These are phyloP conservation scores for Quaeritorhiza haematococci DNA, from an alignment of 371 early-diverging fungal species.

Conservation along the genomic window DNA sequence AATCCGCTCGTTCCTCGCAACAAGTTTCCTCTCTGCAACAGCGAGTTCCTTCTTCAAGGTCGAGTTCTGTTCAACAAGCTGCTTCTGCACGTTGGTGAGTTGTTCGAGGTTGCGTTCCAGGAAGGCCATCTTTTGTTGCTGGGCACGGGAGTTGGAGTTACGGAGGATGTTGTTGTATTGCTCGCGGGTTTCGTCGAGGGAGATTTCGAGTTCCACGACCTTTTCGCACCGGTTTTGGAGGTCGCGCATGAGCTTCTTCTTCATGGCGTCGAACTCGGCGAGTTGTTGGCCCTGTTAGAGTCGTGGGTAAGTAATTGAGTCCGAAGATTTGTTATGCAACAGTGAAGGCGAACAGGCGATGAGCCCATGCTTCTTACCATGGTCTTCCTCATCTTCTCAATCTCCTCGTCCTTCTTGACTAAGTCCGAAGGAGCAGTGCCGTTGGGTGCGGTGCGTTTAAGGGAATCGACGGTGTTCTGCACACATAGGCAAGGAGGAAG, in stretches of 20 bases:
- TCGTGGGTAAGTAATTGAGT: constrained; percentile 21
- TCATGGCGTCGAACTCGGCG: constrained; percentile 91
- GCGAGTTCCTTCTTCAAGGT: constrained; percentile 87
- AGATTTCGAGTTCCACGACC: constrained; percentile 87
- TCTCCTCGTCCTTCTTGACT: too few species aligned
- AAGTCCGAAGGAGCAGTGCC: too few species aligned
- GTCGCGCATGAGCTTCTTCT: constrained; percentile 92
- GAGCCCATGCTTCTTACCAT: too few species aligned
- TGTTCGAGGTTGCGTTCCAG: constrained; percentile 93
- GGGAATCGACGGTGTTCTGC: too few species aligned
- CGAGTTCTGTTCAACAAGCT: constrained; percentile 86
- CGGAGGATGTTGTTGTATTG: constrained; percentile 80
- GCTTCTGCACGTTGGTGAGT: constrained; percentile 87
- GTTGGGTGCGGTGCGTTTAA: too few species aligned
- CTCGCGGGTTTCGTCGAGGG: constrained; percentile 86
- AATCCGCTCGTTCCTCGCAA: constrained; percentile 89
- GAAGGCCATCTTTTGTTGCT: constrained; percentile 90
- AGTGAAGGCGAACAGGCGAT: too few species aligned
- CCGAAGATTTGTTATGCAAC: not conserved
- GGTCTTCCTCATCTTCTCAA: constrained; percentile 80
- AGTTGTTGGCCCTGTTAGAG: too few species aligned
- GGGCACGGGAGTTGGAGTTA: constrained; percentile 74
- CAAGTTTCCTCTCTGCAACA: constrained; percentile 84
- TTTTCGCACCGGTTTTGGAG: constrained; percentile 93
- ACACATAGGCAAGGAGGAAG: too few species aligned